Conservation (phyloP, 176 grass and related monocot genomes). For the Raddia distichophylla region DNA sequence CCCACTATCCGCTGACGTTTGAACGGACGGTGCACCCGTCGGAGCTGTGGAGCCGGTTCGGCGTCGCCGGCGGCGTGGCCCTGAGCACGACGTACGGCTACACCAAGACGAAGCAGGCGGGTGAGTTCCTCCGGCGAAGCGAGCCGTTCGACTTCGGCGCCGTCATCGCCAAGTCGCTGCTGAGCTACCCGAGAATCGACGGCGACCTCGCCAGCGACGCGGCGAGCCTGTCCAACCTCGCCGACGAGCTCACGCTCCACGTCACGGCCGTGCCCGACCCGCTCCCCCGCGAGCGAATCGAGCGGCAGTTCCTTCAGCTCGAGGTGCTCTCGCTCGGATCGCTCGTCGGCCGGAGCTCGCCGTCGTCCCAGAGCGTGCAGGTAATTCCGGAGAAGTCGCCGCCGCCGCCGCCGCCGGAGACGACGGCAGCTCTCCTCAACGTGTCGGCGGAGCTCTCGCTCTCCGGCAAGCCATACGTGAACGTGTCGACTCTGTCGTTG, state of each 20-base stretch:
- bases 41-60: conserved; percentile 60
- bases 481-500: conserved; percentile 54
- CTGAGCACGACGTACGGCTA: conserved; percentile 59
- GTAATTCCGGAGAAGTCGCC: conserved; percentile 6
- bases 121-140: conserved; percentile 58
- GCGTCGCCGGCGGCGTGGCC: conserved; percentile 31
- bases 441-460: conserved; percentile 50
- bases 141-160: conserved; percentile 66
- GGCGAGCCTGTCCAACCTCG: conserved; percentile 46
- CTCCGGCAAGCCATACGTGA: neutral
- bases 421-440: conserved; percentile 36
- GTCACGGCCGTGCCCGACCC: conserved; percentile 51
- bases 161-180: conserved; percentile 76
- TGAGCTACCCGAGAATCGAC: conserved; percentile 63
- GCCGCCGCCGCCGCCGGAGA: neutral
- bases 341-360: conserved; percentile 55
- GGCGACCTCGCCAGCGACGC: neutral
- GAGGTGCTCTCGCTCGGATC: conserved; percentile 70
- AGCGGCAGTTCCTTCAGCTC: conserved; percentile 63
- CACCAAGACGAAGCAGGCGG: conserved; percentile 51
- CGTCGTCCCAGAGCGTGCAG: neutral
- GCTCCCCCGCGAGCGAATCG: conserved; percentile 41
- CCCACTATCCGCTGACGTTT: conserved; percentile 56
- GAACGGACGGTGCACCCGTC: conserved; percentile 50
- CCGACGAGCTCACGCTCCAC: conserved; percentile 65